Base-by-base conservation (phyloP, 202 grass and related monocot genomes). In the Schoenoplectus tabernaemontani region DNA sequence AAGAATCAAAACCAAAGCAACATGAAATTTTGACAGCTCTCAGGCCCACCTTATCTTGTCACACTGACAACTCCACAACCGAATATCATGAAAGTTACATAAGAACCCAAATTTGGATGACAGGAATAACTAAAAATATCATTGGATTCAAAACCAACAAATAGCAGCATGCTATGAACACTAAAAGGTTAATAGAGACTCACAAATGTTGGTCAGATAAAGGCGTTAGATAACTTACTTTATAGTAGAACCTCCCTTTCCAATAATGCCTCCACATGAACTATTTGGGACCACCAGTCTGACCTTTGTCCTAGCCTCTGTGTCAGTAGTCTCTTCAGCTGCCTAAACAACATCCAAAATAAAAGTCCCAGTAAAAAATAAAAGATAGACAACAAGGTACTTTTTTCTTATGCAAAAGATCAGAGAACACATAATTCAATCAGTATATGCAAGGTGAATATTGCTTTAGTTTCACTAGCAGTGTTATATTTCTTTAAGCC, bases 231-330 rank as follows among this genome's bases (percentile, higher is more conserved):
- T 28, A 78, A 50, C 88, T 88, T 94, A 97, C 91, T 95, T 98
- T 81, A 98, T 98, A 64, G 96, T 98, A 57, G 88, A 83, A 80
- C 96, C 96, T 79, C 89, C 96, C 90, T 95, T 95, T 76, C 96
- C 96, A 92, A 98, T 98, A 77, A 98, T 92, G 46, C 91, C 96
- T 64, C 96, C 96, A 79, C 96, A 98, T 62, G 96, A 95, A 70
- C 92, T 92, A 86, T 98, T 98, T 47, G 91, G 91, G 82, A 98
- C 92, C 86, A 95, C 88, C 66, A 98, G 88, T 84, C 86, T 91
- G 78, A 98, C 79, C 88, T 95, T 98, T 79, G 91, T 85, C 84
- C 84, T 89, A 77, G 82, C 83, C 83, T 98, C 95, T 83, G 76
- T 85, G 82, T 98, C 96, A 74, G 85, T 92, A 66, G 77, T 79